Base-by-base conservation (phyloP, 306 rosid genomes). In the Inga leiocalycina region DNA sequence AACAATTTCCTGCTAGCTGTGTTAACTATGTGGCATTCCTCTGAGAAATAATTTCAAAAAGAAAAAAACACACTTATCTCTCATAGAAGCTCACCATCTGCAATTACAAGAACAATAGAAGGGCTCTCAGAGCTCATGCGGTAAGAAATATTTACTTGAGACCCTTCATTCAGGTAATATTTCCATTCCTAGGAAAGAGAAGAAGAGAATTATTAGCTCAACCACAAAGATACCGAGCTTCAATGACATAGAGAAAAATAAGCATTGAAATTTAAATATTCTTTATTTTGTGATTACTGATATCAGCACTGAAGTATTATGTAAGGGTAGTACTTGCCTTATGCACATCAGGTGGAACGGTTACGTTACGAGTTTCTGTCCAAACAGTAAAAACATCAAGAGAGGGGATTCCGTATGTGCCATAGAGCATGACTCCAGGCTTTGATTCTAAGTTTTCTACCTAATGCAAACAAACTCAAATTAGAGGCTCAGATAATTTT, bases 101-200 rank as follows among this genome's bases (percentile, higher is more conserved):
- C 96, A 81, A 94, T 89, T 68, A 91, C 76, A 72, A 94, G 93
- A 85, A 86, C 88, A 83, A 89, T 17, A 67, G 93, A 87, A 59
- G 90, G 82, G 79, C 61, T 85, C 16, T 30, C 70, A 72, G 94
- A 80, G 84, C 88, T 71, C 73, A 92, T 44, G 32, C 65, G 82
- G 85, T 90, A 94, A 11, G 98, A 92, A 69, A 91, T 87, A 83
- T 86, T 94, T 74, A 94, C 78, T 89, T 84, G 84, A 77, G 97
- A 89, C 49, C 95, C 98, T 48, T n/a, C 69, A 75, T 92, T 94
- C 48, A 94, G 89, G 85, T 77, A 85, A 82, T 88, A 91, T 85
- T 78, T 80, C 95, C 94, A 91, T 59, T 91, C 91, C 97, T 94
- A 86, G 32, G 79, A 52, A 86, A 71, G 82, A 83, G 80, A 22